Evolutionary conservation across 257 asterid genomes (phyloP).

Genomic region (Solanum chiquidenum): DNA sequence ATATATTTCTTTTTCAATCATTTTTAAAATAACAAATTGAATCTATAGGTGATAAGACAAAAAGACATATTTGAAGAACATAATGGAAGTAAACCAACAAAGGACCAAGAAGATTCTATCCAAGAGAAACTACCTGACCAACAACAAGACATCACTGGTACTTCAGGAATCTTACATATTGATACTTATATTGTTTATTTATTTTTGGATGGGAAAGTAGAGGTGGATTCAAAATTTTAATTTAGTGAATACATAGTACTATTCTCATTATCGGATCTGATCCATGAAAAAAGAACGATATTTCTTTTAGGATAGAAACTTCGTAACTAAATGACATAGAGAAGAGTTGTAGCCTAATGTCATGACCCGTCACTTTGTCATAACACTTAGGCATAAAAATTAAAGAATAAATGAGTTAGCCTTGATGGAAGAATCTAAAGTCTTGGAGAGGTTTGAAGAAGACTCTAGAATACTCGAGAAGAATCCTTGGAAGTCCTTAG

Average conservation of each 20-base stretch:
- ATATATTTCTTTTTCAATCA: no score
- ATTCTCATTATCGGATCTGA: neutral
- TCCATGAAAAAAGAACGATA: neutral
- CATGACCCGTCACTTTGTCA: no score
- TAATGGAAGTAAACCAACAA: neutral
- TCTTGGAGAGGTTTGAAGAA: neutral
- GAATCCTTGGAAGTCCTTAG: no score
- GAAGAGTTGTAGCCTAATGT: neutral
- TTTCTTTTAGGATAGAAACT: neutral
- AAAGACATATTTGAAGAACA: neutral
- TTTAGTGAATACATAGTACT: neutral
- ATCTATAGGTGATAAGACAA: neutral
- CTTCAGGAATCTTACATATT: neutral
- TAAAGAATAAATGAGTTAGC: neutral
- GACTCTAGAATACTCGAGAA: neutral
- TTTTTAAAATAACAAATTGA: neutral
- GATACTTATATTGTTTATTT: neutral
- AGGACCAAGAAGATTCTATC: neutral
- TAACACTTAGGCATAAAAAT: no score
- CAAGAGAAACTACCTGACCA: neutral
- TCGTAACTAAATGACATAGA: neutral
- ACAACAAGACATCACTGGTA: neutral
- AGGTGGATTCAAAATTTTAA: neutral
- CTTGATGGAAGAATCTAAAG: neutral
- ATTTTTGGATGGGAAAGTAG: neutral